Evolutionary conservation across 2,329 filamentous ascomycete species (phyloP).

Genomic region (Colletotrichum kahawae): DNA sequence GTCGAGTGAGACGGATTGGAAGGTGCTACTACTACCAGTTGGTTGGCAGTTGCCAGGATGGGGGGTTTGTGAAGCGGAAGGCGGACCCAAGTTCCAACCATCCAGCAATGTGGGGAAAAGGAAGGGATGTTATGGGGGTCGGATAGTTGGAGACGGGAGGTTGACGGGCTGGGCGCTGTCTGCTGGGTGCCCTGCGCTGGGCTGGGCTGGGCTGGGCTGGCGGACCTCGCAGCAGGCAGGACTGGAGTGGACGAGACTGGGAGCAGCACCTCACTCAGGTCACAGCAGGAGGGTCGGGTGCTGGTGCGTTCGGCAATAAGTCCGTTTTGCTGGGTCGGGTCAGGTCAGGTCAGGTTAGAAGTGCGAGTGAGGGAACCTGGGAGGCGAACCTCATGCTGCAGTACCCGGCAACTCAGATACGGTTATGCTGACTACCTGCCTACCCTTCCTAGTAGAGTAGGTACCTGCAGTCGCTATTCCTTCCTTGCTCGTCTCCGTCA

Average conservation of each 20-base stretch:
- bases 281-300: background rate
- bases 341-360: background rate
- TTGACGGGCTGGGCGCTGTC: conserved; percentile 1
- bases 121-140: conserved; percentile 3
- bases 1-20: conserved; percentile 17
- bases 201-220: background rate
- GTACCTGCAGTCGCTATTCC: background rate
- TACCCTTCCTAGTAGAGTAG: background rate
- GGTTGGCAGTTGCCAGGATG: conserved; percentile 20
- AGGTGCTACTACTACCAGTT: conserved; percentile 17
- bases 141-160: conserved; percentile 1
- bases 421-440: background rate
- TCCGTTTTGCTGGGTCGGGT: conserved; percentile 6
- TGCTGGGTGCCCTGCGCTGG: background rate
- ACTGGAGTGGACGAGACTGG: background rate
- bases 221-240: background rate
- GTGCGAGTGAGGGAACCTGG: background rate
- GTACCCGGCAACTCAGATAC: background rate
- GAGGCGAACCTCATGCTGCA: background rate
- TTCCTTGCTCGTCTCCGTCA: background rate
- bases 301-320: conserved; percentile 14
- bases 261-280: background rate
- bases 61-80: background rate
- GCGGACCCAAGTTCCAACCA: background rate
- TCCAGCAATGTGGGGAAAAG: conserved; percentile 6